Percentiles rank a stretch among this genome's conserved stretches.
Conservation (phyloP, 768 basidiomycete genomes). For the Leccinum boreale region DNA sequence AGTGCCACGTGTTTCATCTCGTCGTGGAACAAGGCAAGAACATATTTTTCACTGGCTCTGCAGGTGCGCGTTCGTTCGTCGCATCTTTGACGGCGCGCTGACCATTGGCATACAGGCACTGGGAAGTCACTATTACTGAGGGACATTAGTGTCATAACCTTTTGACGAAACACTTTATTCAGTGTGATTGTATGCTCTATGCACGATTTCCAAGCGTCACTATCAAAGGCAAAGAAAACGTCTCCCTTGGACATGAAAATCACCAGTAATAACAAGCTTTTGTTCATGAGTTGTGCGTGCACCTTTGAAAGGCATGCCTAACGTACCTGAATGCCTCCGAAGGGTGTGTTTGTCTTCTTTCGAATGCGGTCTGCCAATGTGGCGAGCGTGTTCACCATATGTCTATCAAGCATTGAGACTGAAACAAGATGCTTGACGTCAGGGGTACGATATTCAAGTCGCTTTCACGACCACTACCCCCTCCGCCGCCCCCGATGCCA, state of each 20-base stretch:
- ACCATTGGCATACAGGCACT: slow-evolving; percentile 41
- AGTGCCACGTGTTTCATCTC: slow-evolving; percentile 47
- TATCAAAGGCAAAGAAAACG: slow-evolving; percentile 66
- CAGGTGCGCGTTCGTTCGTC: slow-evolving; percentile 40
- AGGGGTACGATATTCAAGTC: slow-evolving; percentile 39
- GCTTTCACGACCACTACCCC: slow-evolving; percentile 36
- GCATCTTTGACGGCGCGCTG: neutral
- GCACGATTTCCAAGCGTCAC: slow-evolving; percentile 41
- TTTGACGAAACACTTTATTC: slow-evolving; percentile 73
- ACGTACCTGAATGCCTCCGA: slow-evolving; percentile 63
- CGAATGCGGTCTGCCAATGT: slow-evolving; percentile 50
- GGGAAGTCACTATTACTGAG: slow-evolving; percentile 61
- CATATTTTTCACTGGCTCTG: slow-evolving; percentile 67
- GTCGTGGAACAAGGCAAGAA: slow-evolving; percentile 55
- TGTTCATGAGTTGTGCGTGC: neutral
- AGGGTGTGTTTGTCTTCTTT: slow-evolving; percentile 47
- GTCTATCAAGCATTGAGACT: slow-evolving; percentile 73
- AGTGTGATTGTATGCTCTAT: slow-evolving; percentile 60
- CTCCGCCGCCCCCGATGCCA: slow-evolving; percentile 22
- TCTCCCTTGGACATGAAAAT: slow-evolving; percentile 46
- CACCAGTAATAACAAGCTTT: slow-evolving; percentile 52
- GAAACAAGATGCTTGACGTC: neutral
- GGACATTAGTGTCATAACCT: too few relatives aligned
- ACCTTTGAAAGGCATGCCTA: neutral
- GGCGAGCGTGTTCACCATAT: slow-evolving; percentile 56